Conservation (phyloP, 192 early-diverging fungal genomes). For the Coemansia sp. region DNA sequence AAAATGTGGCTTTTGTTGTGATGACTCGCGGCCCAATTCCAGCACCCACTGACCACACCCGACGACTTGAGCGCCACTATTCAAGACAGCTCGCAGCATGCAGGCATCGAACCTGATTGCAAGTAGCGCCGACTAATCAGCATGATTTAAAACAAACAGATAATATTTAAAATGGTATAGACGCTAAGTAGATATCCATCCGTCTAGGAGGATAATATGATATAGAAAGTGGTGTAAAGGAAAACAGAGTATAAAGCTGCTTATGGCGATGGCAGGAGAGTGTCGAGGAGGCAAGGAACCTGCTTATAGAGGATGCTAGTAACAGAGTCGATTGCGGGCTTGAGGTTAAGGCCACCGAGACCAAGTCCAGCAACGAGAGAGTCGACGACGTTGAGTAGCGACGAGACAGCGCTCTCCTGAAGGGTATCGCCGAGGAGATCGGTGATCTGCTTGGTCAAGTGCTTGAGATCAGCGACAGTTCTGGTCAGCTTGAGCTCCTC, state of each 20-base stretch:
- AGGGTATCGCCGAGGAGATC: conserved; percentile 47
- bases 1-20: conserved; percentile 7
- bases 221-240: not conserved
- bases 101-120: not conserved
- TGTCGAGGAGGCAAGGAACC: conserved; percentile 51
- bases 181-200: not conserved
- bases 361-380: conserved; percentile 42
- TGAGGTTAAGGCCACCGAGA: conserved; percentile 50
- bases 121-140: not conserved
- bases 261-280: conserved; percentile 51
- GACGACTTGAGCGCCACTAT: not conserved
- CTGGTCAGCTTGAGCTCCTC: conserved; percentile 46
- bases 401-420: conserved; percentile 36
- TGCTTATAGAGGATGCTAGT: conserved; percentile 53
- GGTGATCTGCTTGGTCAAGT: conserved; percentile 49
- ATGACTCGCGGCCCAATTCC: not conserved
- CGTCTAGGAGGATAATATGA: not conserved
- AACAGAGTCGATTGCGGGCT: conserved; percentile 45
- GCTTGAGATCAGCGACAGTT: conserved; percentile 52
- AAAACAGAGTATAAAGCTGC: not conserved
- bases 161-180: not conserved
- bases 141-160: not conserved
- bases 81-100: not conserved
- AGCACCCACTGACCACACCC: not conserved
- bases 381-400: conserved; percentile 49